Base-by-base conservation (phyloP, 2,329 filamentous ascomycete species). In the Dryadomyces sulphureus region DNA sequence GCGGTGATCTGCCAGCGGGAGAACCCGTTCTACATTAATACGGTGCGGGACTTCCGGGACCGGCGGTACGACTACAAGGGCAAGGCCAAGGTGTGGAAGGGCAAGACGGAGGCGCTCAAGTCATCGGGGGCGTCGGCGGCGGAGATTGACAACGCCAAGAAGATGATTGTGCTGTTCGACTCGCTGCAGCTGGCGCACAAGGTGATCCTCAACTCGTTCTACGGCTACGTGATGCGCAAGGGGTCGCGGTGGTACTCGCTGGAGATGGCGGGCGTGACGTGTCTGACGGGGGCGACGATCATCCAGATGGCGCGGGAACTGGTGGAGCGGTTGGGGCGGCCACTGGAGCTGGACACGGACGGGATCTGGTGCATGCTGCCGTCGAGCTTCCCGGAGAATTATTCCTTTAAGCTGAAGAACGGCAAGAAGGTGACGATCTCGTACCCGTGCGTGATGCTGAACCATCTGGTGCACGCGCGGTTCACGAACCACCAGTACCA, bases 351-450 rank as follows among this genome's bases (percentile, higher is more conserved):
- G 42, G 92, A 98, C 62, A 98, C 92, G 3, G 92, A 98, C 59
- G 92, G 93, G 75, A 98, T 98, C 57, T 98, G 92, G 93, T 98
- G 92, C 65, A 98, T 98, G 75, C 72, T 98, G 55, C 92, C 92
- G 0, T 90, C 86, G 1, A 92, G 86, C 0, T 98, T 98, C 56
- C 92, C 92, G 0, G 92, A 98, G 58, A 95, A 98, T 62, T 95
- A 95, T 57, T 72, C 79, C 0, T 96, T 98, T 69, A 94, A 84
- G 57, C 66, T 95, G 54, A 94, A 90, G 63, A 93, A 89, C 55
- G 92, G 92, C 54, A 98, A 96, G 71, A 98, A 96, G 61, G 60
- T 96, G 49, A 72, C 82, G n/a, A 89, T 98, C 43, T 98, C 92
- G 1, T 98, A 98, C 58, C 92, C 92, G 47, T 98, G 92, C 61